These are phyloP conservation scores for Candolleomyces eurysporus DNA, from an alignment of 768 basidiomycete genomes.

Conservation along the genomic window DNA sequence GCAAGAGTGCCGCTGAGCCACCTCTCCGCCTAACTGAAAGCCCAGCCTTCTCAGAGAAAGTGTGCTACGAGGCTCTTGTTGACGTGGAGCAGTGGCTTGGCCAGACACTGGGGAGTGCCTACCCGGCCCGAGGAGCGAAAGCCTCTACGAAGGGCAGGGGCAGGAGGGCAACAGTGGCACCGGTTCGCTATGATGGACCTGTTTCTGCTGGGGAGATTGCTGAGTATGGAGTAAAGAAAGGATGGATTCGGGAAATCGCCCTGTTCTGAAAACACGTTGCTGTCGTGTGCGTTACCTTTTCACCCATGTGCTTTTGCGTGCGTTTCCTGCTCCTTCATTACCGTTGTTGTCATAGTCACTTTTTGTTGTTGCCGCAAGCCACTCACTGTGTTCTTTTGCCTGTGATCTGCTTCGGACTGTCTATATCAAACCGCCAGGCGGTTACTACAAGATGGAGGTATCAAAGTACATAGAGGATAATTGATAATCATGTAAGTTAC, in stretches of 20 bases:
- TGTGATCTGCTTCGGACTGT: too few relatives aligned
- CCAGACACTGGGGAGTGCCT: conserved; percentile 38
- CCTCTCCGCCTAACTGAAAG: conserved; percentile 10
- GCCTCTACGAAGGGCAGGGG: conserved; percentile 31
- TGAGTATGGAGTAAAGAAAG: conserved; percentile 54
- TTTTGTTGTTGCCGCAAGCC: too few relatives aligned
- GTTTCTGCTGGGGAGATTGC: conserved; percentile 62
- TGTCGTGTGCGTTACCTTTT: neutral
- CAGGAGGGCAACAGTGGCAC: conserved; percentile 27
- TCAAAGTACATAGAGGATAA: too few relatives aligned
- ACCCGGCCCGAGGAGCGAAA: conserved; percentile 20
- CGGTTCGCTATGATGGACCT: conserved; percentile 24
- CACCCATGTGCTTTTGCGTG: neutral
- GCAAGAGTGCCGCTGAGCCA: conserved; percentile 21
- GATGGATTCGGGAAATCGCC: conserved; percentile 50
- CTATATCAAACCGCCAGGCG: too few relatives aligned
- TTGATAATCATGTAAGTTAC: too few relatives aligned
- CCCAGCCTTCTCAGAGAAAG: conserved; percentile 56
- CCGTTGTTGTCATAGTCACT: too few relatives aligned
- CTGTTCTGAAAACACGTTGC: neutral
- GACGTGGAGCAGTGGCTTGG: conserved; percentile 64
- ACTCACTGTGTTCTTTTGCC: too few relatives aligned
- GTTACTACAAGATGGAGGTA: too few relatives aligned
- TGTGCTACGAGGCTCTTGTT: conserved; percentile 66
- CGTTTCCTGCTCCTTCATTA: neutral